Evolutionary conservation across 768 basidiomycete genomes (phyloP), one percentile per base, ranked within the genome.

Genomic region (Hydnomerulius pinastri): DNA sequence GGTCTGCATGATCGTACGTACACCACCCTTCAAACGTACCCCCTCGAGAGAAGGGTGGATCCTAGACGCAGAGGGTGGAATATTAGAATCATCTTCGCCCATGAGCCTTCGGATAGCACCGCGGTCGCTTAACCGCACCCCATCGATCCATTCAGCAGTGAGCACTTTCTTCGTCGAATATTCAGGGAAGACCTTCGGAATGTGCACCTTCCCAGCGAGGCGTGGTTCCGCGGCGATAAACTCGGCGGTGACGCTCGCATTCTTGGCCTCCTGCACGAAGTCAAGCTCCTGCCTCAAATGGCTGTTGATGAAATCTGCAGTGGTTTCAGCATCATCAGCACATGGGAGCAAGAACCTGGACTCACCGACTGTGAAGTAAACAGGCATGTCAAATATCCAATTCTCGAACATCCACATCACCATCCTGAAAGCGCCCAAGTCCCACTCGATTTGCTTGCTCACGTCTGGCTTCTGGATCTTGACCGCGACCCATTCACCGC

Each of bases 381-480:
- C 83, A 4, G 93, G 93, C 27, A 96, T 73, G 60, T 95, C 87
- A 63, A 98, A 98, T 3, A 90, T 75, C 75, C 82, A 85, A 25
- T 85, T 73, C 57, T 89, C 85, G 55, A 86, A 89, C 62, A 85
- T 74, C 86, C 86, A 89, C 85, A 89, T 89, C 3, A 87, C 86
- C 4, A 73, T 56, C n/a, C 81, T 71, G 61, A 82, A 90, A 3
- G 79, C 82, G 25, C 76, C 83, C 11, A 93, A 72, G 61, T 93
- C 91, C 82, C 86, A 92, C 54, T 90, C 84, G 73, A 89, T 86
- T 71, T 97, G 94, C 57, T 81, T 90, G 43, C 77, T 78, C 6
- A 98, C 90, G 28, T 84, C 87, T 2, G 92, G 92, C 60, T 95
- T 96, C 72, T 97, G 92, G 18, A 91, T 76, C 72, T 98, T 98